phyloP scores from a whole-genome alignment of 164 flowering plant species.

The Vitis riparia region DNA sequence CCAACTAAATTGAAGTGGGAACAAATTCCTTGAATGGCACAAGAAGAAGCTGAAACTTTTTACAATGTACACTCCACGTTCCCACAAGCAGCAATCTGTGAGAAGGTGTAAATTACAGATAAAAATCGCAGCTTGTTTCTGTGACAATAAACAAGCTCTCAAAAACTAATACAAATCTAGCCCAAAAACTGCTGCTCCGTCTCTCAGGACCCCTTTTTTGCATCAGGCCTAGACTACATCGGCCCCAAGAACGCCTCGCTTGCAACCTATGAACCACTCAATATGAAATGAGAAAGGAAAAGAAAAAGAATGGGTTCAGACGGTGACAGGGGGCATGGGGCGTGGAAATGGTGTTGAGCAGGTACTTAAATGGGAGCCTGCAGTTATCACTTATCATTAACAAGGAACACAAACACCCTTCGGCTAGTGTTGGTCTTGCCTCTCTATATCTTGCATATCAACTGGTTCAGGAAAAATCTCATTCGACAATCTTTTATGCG shows the following conservation, averaged over 20 bases:
- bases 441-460: conserved; percentile 36
- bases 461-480: conserved; percentile 79
- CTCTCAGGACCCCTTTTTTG: background rate
- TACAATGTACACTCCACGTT: background rate
- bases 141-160: conserved; percentile 4
- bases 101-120: conserved; percentile 3
- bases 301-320: background rate
- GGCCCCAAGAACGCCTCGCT: background rate
- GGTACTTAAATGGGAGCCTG: conserved; percentile 40
- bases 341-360: conserved; percentile 7
- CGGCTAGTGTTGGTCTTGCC: conserved; percentile 23
- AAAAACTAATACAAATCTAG: background rate
- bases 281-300: too few species aligned
- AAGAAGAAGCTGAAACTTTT: conserved; percentile 1
- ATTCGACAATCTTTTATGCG: conserved; percentile 54
- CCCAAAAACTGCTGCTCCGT: background rate
- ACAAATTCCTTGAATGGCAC: background rate
- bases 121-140: conserved; percentile 12
- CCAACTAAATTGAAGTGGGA: too few species aligned
- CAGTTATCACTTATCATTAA: conserved; percentile 10
- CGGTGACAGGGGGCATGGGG: background rate
- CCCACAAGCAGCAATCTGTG: background rate
- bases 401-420: conserved; percentile 22
- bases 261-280: too few species aligned
- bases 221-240: background rate